Evolutionary conservation across 768 basidiomycete species (phyloP).

Genomic region (Agrocybe chaxingu): DNA sequence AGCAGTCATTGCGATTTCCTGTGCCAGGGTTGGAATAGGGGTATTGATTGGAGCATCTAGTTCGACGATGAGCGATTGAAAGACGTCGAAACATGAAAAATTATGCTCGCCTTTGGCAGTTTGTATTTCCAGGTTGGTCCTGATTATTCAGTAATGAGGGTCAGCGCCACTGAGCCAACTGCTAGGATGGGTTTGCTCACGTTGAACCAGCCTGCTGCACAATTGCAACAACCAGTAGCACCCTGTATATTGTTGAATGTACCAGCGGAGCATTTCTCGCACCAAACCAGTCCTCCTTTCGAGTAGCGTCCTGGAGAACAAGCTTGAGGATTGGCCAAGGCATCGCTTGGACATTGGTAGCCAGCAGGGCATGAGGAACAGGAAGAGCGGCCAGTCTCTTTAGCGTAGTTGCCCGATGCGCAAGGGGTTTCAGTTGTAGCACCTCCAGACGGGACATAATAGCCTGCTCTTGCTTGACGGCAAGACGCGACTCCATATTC

Average conservation of each 20-base stretch:
- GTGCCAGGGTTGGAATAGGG: slow-evolving; percentile 25
- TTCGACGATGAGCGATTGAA: neutral
- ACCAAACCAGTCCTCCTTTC: slow-evolving; percentile 15
- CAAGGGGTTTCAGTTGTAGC: slow-evolving; percentile 17
- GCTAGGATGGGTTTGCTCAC: slow-evolving; percentile 4
- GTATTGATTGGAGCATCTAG: slow-evolving; percentile 20
- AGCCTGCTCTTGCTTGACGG: slow-evolving; percentile 17
- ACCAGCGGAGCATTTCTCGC: slow-evolving; percentile 20
- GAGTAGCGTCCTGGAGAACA: slow-evolving; percentile 25
- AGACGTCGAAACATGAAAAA: neutral
- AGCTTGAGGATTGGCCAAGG: slow-evolving; percentile 16
- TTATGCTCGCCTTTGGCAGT: slow-evolving; percentile 19
- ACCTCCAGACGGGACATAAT: slow-evolving; percentile 15
- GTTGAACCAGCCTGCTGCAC: slow-evolving; percentile 25
- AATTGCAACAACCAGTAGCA: slow-evolving; percentile 22
- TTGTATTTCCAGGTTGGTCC: slow-evolving; percentile 19
- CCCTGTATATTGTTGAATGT: slow-evolving; percentile 23
- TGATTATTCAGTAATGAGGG: neutral
- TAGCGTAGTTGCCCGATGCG: slow-evolving; percentile 3
- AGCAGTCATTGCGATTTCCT: slow-evolving; percentile 11
- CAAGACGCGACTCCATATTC: slow-evolving; percentile 13
- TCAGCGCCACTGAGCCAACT: neutral
- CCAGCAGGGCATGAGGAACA: slow-evolving; percentile 17
- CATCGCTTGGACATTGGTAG: slow-evolving; percentile 18
- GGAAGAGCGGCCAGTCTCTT: slow-evolving; percentile 3